These are phyloP conservation scores for Debaryomyces subglobosus DNA, from an alignment of 1,139 yeast species.

Conservation along the genomic window DNA sequence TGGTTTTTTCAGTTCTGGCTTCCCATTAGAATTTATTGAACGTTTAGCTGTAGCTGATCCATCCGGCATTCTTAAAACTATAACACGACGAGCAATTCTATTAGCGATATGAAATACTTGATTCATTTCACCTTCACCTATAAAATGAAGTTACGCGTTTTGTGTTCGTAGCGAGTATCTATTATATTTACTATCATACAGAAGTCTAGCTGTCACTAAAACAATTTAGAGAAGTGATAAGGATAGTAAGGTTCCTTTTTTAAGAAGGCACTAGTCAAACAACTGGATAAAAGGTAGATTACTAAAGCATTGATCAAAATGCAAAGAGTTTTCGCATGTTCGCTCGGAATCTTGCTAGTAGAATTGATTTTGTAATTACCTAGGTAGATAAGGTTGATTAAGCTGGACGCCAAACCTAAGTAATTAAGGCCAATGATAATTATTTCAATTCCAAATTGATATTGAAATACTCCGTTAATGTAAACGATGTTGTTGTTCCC, in stretches of 20 bases:
- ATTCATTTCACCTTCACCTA: background rate
- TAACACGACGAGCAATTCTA: background rate
- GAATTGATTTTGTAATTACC: constrained; percentile 33
- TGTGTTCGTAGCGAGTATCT: background rate
- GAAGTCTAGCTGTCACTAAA: constrained; percentile 20
- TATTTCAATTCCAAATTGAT: constrained; percentile 73
- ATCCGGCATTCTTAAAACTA: background rate
- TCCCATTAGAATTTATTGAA: background rate
- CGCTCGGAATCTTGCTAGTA: constrained; percentile 22
- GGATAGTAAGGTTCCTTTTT: constrained; percentile 49
- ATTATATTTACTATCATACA: background rate
- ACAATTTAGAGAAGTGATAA: constrained; percentile 35
- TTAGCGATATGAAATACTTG: background rate
- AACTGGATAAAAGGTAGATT: constrained; percentile 38
- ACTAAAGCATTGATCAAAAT: constrained; percentile 18
- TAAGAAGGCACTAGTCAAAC: constrained; percentile 42
- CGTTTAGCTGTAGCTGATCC: background rate
- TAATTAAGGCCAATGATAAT: constrained; percentile 54
- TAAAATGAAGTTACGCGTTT: constrained; percentile 1
- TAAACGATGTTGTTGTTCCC: constrained; percentile 51
- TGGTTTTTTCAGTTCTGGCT: constrained; percentile 9
- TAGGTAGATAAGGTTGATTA: constrained; percentile 41
- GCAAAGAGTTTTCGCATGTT: constrained; percentile 16
- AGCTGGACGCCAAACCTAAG: constrained; percentile 39
- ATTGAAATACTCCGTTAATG: constrained; percentile 63